Evolutionary conservation across 2,329 filamentous ascomycete species (phyloP), one percentile per base, ranked within the genome.

Genomic region (Beauveria brongniartii): DNA sequence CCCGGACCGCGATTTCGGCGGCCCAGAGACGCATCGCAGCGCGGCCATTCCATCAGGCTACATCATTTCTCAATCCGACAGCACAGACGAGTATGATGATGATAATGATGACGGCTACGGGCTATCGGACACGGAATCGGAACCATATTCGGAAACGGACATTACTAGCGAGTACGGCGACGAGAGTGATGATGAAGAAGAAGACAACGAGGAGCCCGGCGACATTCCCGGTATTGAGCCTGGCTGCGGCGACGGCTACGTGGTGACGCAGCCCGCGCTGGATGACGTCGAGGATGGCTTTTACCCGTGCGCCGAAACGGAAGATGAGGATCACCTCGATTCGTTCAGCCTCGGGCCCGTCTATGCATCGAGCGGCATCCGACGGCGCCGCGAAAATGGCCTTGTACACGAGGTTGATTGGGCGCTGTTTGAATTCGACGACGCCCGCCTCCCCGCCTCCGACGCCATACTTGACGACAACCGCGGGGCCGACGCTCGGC

Each of bases 381-480:
- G 91, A 5, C 85, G 93, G 34, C 87, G 89, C 56, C 82, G 87
- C 59, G 81, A 84, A 62, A 80, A 88, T 63, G 86, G 88, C 5
- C 77, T 95, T 26, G 79, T 90, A 6, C 93, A 97, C 71, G 93
- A 97, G 72, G 92, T 97, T 50, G 93, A 97, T 72, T 97, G 93
- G 93, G 92, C 92, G 0, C 78, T 97, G 2, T 92, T 97, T 67
- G 85, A 90, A 66, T 90, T 97, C 64, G 78, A 88, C 12, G 79
- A 87, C 4, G 82, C 87, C 12, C 85, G 93, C 1, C 77, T 87
- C 16, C 90, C 93, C 3, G 78, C 82, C 0, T 82, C 84, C 62
- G 97, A 97, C 67, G 74, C 83, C 12, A 87, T 96, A 24, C 84
- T 84, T 2, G 58, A 67, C 50, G 63, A 69, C 20, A 41, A 64